A percentile compares a stretch with the other conserved stretches of the same genome.
These are phyloP conservation scores for Erysimum cheiri DNA, from an alignment of 441 rosid genomes.

Conservation along the genomic window DNA sequence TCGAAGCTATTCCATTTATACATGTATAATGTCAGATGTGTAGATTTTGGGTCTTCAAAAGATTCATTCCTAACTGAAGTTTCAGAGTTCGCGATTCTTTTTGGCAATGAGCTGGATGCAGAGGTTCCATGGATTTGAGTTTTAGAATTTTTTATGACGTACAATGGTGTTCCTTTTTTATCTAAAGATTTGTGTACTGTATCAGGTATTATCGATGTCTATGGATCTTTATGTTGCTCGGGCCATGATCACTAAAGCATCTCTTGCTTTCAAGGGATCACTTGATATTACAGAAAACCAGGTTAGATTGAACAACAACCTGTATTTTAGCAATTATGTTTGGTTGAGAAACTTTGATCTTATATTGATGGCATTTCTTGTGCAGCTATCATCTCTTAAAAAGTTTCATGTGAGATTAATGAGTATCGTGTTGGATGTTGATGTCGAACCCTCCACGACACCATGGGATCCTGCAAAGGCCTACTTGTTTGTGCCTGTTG, in stretches of 20 bases:
- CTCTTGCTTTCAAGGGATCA: constrained; percentile 88
- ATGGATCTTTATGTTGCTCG: constrained; percentile 99
- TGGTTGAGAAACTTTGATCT: constrained; percentile 17
- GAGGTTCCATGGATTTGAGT: constrained; percentile 62
- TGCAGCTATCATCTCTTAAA: constrained; percentile 96
- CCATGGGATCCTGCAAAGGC: constrained; percentile 99
- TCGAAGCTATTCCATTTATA: constrained; percentile 67
- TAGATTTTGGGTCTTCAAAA: constrained; percentile 72
- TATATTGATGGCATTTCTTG: constrained; percentile 33
- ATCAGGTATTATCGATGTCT: constrained; percentile 99
- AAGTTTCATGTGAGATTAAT: constrained; percentile 95
- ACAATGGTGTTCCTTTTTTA: background rate
- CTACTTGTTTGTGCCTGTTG: constrained; percentile 95
- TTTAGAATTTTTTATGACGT: constrained; percentile 4
- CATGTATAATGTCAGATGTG: constrained; percentile 81
- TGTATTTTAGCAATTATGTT: constrained; percentile 10
- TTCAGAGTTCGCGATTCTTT: constrained; percentile 90
- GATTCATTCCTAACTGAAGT: constrained; percentile 91
- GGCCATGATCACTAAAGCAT: constrained; percentile 97
- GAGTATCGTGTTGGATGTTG: constrained; percentile 99
- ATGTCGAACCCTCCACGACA: constrained; percentile 99
- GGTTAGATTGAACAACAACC: constrained; percentile 51
- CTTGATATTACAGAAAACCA: constrained; percentile 78
- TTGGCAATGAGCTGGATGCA: constrained; percentile 99
- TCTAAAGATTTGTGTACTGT: constrained; percentile 16